Conservation (phyloP, 2,329 filamentous ascomycete species). For the Coccinonectria pachysandricola region DNA sequence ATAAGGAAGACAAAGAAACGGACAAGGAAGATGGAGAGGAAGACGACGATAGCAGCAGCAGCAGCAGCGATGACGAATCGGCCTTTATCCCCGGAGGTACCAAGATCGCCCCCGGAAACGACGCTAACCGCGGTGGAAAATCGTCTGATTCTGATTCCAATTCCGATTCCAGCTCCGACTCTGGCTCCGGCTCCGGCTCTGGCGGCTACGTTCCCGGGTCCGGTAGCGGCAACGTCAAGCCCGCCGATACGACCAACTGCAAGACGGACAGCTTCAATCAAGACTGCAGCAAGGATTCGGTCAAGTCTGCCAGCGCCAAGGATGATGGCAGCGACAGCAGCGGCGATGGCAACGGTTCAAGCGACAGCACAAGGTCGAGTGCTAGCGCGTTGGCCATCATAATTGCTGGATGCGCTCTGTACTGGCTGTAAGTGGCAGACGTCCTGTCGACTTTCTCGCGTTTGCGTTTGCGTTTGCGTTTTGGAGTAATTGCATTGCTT, state of each 20-base stretch:
- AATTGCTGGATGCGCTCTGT: conserved; percentile 25
- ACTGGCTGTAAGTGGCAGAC: conserved; percentile 21
- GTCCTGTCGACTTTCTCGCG: conserved; percentile 1
- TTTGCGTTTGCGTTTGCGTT: conserved; percentile 2
- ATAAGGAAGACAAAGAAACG: background rate
- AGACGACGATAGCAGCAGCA: background rate
- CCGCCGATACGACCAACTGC: conserved; percentile 23
- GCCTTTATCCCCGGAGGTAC: conserved; percentile 13
- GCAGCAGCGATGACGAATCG: background rate
- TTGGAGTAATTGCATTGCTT: too few relatives aligned
- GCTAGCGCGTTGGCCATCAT: conserved; percentile 28
- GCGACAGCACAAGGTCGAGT: conserved; percentile 21
- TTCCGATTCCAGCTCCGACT: conserved; percentile 13
- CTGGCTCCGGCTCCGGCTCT: conserved; percentile 7
- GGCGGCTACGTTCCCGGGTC: conserved; percentile 4
- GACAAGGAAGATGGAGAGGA: background rate
- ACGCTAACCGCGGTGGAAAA: conserved; percentile 6
- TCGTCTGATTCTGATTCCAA: too few relatives aligned
- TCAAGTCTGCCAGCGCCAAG: conserved; percentile 3
- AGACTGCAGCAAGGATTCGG: conserved; percentile 20
- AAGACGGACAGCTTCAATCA: conserved; percentile 30
- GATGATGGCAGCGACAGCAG: conserved; percentile 24
- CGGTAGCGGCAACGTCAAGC: conserved; percentile 6
- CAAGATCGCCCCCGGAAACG: conserved; percentile 2
- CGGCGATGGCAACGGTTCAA: conserved; percentile 23